phyloP scores from a whole-genome alignment of 495 filamentous ascomycete species.

The Eremomyces bilateralis region DNA sequence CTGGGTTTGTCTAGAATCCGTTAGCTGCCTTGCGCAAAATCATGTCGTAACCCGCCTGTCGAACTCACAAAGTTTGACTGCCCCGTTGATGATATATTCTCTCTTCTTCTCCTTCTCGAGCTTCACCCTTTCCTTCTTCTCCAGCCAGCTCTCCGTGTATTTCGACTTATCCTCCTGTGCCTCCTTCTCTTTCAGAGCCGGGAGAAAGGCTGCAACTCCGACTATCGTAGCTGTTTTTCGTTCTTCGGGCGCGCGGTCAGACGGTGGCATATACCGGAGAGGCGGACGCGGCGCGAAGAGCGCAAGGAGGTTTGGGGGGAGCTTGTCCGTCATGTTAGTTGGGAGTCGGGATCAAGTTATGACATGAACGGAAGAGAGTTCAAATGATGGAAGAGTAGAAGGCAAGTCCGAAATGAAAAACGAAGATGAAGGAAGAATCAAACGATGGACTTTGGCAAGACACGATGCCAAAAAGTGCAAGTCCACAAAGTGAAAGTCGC shows the following conservation, averaged over 20 bases:
- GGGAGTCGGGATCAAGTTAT: no score
- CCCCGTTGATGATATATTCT: conserved; percentile 42
- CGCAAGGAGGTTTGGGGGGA: conserved; percentile 75
- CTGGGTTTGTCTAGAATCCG: conserved; percentile 14
- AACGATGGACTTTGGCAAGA: no score
- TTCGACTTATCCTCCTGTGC: conserved; percentile 53
- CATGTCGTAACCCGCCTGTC: no score
- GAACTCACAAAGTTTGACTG: conserved; percentile 41
- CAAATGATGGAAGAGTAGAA: no score
- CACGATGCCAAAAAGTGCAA: no score
- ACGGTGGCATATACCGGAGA: conserved; percentile 69
- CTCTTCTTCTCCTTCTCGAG: conserved; percentile 49
- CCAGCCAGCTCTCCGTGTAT: conserved; percentile 83
- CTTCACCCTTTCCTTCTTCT: conserved; percentile 59
- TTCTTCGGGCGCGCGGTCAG: conserved; percentile 65
- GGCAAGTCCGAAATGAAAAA: no score
- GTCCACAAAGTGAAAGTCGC: no score
- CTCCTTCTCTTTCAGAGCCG: conserved; percentile 45
- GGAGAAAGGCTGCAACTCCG: conserved; percentile 53
- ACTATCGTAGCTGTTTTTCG: conserved; percentile 47
- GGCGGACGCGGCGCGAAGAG: conserved; percentile 89
- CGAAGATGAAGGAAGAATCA: no score
- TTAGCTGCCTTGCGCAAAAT: no score
- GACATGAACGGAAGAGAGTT: no score
- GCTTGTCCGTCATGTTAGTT: conserved; percentile 86